A percentile compares a stretch with the other conserved stretches of the same genome.
These are phyloP conservation scores for Populus simonii DNA, from an alignment of 345 rosid species.

Conservation along the genomic window DNA sequence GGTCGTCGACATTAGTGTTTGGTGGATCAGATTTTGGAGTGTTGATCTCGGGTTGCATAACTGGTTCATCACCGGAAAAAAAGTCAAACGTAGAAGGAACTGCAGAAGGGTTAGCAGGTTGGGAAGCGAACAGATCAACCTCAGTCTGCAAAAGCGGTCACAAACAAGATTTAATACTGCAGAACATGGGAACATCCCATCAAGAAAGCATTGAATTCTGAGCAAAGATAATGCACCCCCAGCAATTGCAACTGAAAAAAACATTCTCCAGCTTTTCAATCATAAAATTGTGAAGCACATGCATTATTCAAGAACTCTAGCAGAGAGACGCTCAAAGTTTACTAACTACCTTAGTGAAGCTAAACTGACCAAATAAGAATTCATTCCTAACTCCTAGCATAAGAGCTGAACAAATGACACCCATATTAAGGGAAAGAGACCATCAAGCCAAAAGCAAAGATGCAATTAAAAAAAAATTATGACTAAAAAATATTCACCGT, in stretches of 20 bases:
- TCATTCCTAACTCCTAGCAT: not conserved
- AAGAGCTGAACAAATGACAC: not conserved
- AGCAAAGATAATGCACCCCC: not conserved
- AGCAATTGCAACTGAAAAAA: not conserved
- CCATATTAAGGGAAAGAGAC: not conserved
- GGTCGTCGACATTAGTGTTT: slow-evolving; percentile 52
- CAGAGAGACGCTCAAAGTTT: not conserved
- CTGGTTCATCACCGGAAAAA: slow-evolving; percentile 53
- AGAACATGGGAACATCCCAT: slow-evolving; percentile 4
- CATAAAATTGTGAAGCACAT: not conserved
- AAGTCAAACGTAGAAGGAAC: slow-evolving; percentile 56
- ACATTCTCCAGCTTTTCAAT: not conserved
- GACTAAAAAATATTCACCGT: too few relatives aligned
- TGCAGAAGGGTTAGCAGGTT: slow-evolving; percentile 42
- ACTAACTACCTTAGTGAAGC: not conserved
- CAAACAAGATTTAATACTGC: slow-evolving; percentile 1
- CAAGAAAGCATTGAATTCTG: slow-evolving; percentile 7
- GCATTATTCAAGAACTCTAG: not conserved
- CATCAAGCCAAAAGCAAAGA: not conserved
- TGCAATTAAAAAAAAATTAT: too few relatives aligned
- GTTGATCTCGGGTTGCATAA: slow-evolving; percentile 50
- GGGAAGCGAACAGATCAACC: slow-evolving; percentile 56
- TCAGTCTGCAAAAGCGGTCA: slow-evolving; percentile 36
- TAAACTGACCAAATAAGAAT: not conserved
- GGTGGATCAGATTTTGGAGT: slow-evolving; percentile 35